These are phyloP conservation scores for Codiaeum variegatum DNA, from an alignment of 441 rosid genomes.

Conservation along the genomic window DNA sequence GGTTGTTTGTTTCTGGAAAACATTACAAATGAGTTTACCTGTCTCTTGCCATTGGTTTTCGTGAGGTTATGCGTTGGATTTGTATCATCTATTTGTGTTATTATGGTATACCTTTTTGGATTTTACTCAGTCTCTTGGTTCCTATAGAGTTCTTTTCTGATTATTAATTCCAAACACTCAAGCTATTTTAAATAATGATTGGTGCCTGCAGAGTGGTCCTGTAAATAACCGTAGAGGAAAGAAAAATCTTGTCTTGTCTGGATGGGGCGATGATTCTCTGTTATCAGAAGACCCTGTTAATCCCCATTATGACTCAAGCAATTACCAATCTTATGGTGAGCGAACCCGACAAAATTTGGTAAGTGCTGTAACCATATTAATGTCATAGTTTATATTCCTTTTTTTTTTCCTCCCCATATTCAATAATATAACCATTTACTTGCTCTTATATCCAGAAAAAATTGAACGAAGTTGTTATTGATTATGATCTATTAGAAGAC, in stretches of 20 bases:
- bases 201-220: slow-evolving; percentile 53
- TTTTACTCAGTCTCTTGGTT: background rate
- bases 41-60: background rate
- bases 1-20: background rate
- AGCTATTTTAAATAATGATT: slow-evolving; percentile 4
- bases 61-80: slow-evolving; percentile 1
- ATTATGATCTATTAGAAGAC: slow-evolving; percentile 91
- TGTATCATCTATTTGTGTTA: background rate
- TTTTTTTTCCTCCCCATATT: slow-evolving; percentile 19
- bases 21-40: background rate
- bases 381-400: slow-evolving; percentile 12
- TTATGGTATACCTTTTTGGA: background rate
- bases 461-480: slow-evolving; percentile 79
- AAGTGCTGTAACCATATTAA: slow-evolving; percentile 17
- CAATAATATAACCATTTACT: slow-evolving; percentile 6
- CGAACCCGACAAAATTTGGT: slow-evolving; percentile 80
- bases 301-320: slow-evolving; percentile 56
- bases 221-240: slow-evolving; percentile 78
- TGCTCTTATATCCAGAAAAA: slow-evolving; percentile 50
- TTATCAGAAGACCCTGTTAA: slow-evolving; percentile 65
- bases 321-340: slow-evolving; percentile 60
- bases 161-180: background rate
- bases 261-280: slow-evolving; percentile 85
- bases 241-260: slow-evolving; percentile 90
- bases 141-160: background rate